Evolutionary conservation across 768 basidiomycete species (phyloP).

Genomic region (Coprinopsis sp.): DNA sequence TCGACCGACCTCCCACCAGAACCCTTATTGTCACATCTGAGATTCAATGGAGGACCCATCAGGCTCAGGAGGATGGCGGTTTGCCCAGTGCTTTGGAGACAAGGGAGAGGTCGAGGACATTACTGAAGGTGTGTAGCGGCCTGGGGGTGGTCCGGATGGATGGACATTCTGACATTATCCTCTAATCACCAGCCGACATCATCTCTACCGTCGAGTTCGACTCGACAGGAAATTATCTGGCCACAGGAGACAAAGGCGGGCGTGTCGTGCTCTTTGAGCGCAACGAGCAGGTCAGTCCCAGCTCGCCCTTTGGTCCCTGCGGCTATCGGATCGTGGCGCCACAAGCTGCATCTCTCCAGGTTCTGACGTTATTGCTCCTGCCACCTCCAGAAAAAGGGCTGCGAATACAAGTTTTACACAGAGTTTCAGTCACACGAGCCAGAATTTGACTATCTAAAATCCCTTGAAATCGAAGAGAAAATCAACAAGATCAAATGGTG

Average conservation of each 20-base stretch:
- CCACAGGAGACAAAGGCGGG: slow-evolving; percentile 99
- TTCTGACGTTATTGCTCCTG: slow-evolving; percentile 8
- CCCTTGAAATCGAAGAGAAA: slow-evolving; percentile 99
- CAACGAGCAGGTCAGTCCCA: slow-evolving; percentile 77
- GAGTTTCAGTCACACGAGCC: slow-evolving; percentile 99
- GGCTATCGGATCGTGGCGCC: slow-evolving; percentile 3
- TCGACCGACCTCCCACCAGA: slow-evolving; percentile 16
- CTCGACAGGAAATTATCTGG: slow-evolving; percentile 98
- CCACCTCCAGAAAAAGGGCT: slow-evolving; percentile 85
- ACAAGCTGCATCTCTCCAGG: slow-evolving; percentile 10
- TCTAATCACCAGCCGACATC: slow-evolving; percentile 81
- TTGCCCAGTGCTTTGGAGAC: slow-evolving; percentile 99
- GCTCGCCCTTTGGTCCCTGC: slow-evolving; percentile 14
- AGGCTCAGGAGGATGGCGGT: slow-evolving; percentile 91
- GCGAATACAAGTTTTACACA: slow-evolving; percentile 99
- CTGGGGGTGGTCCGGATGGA: background rate
- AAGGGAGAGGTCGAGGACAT: slow-evolving; percentile 99
- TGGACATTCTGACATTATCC: slow-evolving; percentile 3
- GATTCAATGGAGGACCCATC: slow-evolving; percentile 80
- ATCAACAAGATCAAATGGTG: slow-evolving; percentile 99
- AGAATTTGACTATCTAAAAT: slow-evolving; percentile 99
- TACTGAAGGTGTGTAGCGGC: slow-evolving; percentile 75
- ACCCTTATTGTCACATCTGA: slow-evolving; percentile 12
- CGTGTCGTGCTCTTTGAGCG: slow-evolving; percentile 98
- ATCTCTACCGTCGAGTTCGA: slow-evolving; percentile 99